phyloP scores from a whole-genome alignment of 768 basidiomycete species.

The Boletus rufocinnamomeus region DNA sequence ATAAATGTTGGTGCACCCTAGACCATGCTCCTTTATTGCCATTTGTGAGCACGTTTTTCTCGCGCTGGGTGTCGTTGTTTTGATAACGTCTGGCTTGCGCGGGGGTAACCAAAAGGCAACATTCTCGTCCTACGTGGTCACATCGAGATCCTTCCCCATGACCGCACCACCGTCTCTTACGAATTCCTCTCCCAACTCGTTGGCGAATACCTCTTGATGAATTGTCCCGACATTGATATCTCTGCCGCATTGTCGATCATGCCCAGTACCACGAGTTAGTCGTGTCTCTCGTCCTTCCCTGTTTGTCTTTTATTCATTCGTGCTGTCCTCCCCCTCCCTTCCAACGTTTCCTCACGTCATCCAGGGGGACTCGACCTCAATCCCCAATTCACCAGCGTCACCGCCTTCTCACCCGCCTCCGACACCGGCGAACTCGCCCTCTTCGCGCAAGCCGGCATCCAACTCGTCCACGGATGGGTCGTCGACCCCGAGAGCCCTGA shows the following conservation, averaged over 20 bases:
- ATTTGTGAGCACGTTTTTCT: slow-evolving; percentile 53
- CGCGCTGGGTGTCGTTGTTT: not conserved
- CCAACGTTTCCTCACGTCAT: not conserved
- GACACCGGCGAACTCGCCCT: slow-evolving; percentile 79
- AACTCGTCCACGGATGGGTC: slow-evolving; percentile 85
- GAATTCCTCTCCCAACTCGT: slow-evolving; percentile 82
- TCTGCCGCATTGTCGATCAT: slow-evolving; percentile 34
- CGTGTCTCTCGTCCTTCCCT: not conserved
- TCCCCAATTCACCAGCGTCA: slow-evolving; percentile 72
- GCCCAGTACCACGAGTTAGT: slow-evolving; percentile 74
- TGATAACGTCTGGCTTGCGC: too few relatives aligned
- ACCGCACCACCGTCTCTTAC: slow-evolving; percentile 75
- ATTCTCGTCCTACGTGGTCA: slow-evolving; percentile 84
- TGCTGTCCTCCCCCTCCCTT: not conserved
- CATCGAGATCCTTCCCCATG: slow-evolving; percentile 68
- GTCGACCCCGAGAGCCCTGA: slow-evolving; percentile 52
- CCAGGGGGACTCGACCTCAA: slow-evolving; percentile 89
- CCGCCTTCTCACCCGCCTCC: slow-evolving; percentile 64
- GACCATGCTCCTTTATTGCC: slow-evolving; percentile 90
- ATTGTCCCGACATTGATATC: slow-evolving; percentile 44
- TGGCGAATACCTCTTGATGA: slow-evolving; percentile 74
- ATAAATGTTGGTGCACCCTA: slow-evolving; percentile 28
- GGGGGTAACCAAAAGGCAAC: slow-evolving; percentile 55
- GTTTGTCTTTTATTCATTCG: not conserved
- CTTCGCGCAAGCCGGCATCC: slow-evolving; percentile 79